Conservation (phyloP, 2,329 filamentous ascomycete species). For the Aspergillus nomiae region DNA sequence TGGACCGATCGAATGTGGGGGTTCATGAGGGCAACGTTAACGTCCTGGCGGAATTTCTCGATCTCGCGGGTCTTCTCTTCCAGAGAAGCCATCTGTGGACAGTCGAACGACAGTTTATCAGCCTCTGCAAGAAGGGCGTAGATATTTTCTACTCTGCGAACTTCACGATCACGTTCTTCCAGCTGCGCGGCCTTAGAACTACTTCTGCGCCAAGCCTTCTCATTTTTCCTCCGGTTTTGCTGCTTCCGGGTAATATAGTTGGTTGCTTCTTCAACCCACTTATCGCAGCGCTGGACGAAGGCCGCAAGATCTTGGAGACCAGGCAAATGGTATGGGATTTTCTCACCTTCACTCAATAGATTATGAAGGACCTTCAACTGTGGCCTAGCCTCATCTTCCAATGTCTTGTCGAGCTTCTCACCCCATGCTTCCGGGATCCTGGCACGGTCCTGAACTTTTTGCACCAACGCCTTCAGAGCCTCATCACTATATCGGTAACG, state of each 20-base stretch:
- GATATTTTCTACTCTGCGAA: constrained; percentile 87
- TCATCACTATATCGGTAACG: constrained; percentile 77
- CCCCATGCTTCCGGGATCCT: constrained; percentile 85
- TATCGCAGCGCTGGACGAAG: constrained; percentile 95
- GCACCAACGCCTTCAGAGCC: constrained; percentile 64
- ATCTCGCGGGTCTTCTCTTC: constrained; percentile 85
- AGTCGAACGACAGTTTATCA: constrained; percentile 87
- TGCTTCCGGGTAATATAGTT: constrained; percentile 97
- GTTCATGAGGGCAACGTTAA: constrained; percentile 69
- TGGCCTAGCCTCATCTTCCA: constrained; percentile 82
- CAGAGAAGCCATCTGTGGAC: constrained; percentile 82
- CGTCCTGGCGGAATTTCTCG: constrained; percentile 78
- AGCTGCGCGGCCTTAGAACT: constrained; percentile 73
- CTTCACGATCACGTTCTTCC: constrained; percentile 80
- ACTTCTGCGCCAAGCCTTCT: constrained; percentile 78
- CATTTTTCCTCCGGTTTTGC: constrained; percentile 93
- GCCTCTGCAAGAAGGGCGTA: constrained; percentile 80
- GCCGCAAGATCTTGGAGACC: constrained; percentile 79
- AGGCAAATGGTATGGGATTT: constrained; percentile 85
- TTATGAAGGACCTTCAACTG: constrained; percentile 82
- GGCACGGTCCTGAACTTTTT: constrained; percentile 84
- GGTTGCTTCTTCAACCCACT: constrained; percentile 96
- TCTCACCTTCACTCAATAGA: constrained; percentile 89
- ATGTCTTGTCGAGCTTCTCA: constrained; percentile 80
- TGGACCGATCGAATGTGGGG: constrained; percentile 64